Percentiles rank a stretch among this genome's conserved stretches.
Conservation (phyloP, 2,329 filamentous ascomycete species). For the Colletotrichum truncatum region DNA sequence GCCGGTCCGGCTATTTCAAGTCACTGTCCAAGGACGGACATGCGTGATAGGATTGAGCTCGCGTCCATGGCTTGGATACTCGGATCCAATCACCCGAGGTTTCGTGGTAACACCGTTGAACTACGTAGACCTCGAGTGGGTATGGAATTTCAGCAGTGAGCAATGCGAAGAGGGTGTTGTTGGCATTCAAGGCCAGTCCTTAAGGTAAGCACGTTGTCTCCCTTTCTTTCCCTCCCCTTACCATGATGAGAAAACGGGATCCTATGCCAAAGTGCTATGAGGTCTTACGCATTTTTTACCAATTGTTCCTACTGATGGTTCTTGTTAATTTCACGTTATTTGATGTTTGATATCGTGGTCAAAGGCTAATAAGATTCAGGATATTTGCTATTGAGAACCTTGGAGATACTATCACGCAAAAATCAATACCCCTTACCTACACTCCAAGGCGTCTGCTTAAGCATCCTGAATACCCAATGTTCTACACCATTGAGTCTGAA, state of each 20-base stretch:
- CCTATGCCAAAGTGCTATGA: conserved; percentile 66
- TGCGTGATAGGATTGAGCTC: conserved; percentile 92
- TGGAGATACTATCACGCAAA: conserved; percentile 85
- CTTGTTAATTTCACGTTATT: conserved; percentile 8
- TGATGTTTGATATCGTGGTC: conserved; percentile 16
- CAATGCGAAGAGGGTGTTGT: conserved; percentile 95
- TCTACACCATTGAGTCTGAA: conserved; percentile 94
- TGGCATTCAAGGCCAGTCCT: conserved; percentile 87
- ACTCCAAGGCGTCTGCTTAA: conserved; percentile 89
- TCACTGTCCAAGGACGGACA: conserved; percentile 85
- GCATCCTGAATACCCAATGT: conserved; percentile 87
- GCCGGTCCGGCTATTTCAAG: conserved; percentile 87
- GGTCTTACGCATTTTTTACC: conserved; percentile 66
- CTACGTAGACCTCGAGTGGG: conserved; percentile 89
- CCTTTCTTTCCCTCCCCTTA: conserved; percentile 41
- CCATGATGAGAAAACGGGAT: conserved; percentile 73
- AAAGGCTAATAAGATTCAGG: conserved; percentile 55
- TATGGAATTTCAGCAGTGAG: conserved; percentile 96
- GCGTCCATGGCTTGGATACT: conserved; percentile 95
- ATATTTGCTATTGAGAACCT: conserved; percentile 93
- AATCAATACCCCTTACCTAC: conserved; percentile 86
- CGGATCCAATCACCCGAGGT: conserved; percentile 84
- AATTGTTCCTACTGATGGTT: conserved; percentile 97
- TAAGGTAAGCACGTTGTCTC: conserved; percentile 69
- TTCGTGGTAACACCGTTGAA: conserved; percentile 94